A percentile compares a stretch with the other conserved stretches of the same genome.
phyloP scores from a whole-genome alignment of 2,329 filamentous ascomycete genomes.

The Fusarium sp. region DNA sequence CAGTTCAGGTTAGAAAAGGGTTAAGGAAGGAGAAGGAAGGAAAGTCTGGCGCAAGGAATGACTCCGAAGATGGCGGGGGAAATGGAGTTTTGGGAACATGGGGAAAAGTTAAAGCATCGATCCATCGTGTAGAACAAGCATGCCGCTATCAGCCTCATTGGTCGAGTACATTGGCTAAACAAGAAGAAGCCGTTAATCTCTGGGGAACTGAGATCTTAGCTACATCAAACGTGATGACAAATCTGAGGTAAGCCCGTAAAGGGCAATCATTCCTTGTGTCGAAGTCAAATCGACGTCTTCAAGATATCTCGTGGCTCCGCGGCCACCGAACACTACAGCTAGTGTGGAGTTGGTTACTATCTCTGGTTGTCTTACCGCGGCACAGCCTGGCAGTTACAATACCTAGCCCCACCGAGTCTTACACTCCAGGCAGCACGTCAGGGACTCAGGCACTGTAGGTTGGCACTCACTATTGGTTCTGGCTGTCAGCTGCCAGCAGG shows the following conservation, averaged over 20 bases:
- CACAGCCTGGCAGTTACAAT: not conserved
- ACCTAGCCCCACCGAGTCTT: not conserved
- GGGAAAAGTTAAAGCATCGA: constrained; percentile 38
- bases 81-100: constrained; percentile 43
- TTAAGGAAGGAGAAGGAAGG: constrained; percentile 21
- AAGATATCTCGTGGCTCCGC: not conserved
- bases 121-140: constrained; percentile 40
- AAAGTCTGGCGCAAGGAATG: constrained; percentile 36
- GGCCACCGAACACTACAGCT: not conserved
- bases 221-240: not conserved
- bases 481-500: not conserved
- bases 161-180: constrained; percentile 3
- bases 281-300: not conserved
- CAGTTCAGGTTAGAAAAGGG: constrained; percentile 4
- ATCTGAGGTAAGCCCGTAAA: constrained; percentile 13
- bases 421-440: not conserved
- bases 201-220: not conserved
- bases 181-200: not conserved
- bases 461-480: constrained; percentile 4
- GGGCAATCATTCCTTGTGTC: not conserved
- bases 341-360: not conserved
- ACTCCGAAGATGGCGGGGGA: constrained; percentile 15
- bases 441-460: not conserved
- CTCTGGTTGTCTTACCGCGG: not conserved
- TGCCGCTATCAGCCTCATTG: constrained; percentile 22